Evolutionary conservation across 129 eudicot species (phyloP), one percentile per base, ranked within the genome.

Genomic region (Rutidosis leptorrhynchoides): DNA sequence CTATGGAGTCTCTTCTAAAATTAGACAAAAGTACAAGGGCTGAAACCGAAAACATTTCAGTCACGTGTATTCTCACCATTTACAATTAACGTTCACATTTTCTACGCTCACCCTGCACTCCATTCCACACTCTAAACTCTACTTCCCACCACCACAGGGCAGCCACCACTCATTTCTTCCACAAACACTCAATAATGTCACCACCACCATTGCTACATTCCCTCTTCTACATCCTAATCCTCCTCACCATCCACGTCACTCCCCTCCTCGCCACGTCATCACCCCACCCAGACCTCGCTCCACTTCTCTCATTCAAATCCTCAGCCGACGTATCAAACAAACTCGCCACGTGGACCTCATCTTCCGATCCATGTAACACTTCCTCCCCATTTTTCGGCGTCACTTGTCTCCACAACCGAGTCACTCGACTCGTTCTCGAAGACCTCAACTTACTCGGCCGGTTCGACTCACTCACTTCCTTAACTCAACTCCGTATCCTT

Each of bases 361-460:
- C 86, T 10, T 57, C 94, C 64, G 62, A 79, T 60, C 85, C 80
- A 32, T 88, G 96, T 76, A 48, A 35, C 64, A 75, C 53, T 67
- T 16, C 74, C 27, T 82, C 84, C 84, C 14, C 68, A 52, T 75
- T 68, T 30, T 52, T 29, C 69, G 95, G 92, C 48, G 76, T 93
- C 58, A 17, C 91, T 15, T 93, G 98, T 71, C 85, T 79, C 70
- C 76, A 72, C 26, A 68, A 77, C 84, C 83, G 96, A 16, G 95
- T 93, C 67, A 52, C 83, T 30, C 74, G 86, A 3, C 83, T 93
- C 54, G 90, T 93, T 56, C 96, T 93, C 64, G 95, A 93, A 62
- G 46, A 68, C 74, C 87, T 88, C 10, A 33, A 72, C 68, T 74
- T 92, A 17, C 65, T 61, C 15, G 91, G 89, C 62, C 20, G 66